phyloP scores from a whole-genome alignment of 306 rosid genomes.

The Dryas drummondii region DNA sequence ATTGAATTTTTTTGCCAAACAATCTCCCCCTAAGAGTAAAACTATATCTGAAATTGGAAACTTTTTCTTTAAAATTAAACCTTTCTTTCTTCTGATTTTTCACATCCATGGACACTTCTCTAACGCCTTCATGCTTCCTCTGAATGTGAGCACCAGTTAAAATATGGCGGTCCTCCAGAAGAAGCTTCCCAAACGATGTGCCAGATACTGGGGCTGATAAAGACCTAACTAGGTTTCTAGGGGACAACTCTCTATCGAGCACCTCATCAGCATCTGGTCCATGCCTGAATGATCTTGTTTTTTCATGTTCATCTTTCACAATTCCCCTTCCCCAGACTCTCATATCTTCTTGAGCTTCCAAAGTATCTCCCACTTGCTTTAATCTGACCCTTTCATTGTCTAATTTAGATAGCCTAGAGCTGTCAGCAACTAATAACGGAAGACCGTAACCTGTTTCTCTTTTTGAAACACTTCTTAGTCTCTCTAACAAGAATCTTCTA shows the following conservation, averaged over 20 bases:
- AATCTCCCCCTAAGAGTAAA: conserved; percentile 68
- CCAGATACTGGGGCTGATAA: conserved; percentile 96
- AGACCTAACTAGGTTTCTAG: conserved; percentile 84
- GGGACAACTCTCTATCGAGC: conserved; percentile 64
- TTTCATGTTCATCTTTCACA: conserved; percentile 46
- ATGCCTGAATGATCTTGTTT: conserved; percentile 81
- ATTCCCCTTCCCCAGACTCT: conserved; percentile 52
- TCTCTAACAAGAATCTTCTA: conserved; percentile 62
- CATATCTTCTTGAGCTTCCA: conserved; percentile 30
- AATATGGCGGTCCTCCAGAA: conserved; percentile 88
- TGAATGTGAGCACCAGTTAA: conserved; percentile 85
- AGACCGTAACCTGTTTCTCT: conserved; percentile 44
- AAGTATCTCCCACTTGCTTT: conserved; percentile 35
- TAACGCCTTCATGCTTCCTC: conserved; percentile 87
- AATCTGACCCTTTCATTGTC: conserved; percentile 41
- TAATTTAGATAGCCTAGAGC: conserved; percentile 44
- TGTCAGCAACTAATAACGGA: conserved; percentile 34
- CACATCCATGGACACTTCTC: conserved; percentile 40
- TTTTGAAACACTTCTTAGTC: conserved; percentile 55
- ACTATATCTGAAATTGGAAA: conserved; percentile 72
- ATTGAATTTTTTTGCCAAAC: conserved; percentile 70
- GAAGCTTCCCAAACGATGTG: conserved; percentile 97
- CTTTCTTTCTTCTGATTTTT: conserved; percentile 69
- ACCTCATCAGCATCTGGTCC: conserved; percentile 48
- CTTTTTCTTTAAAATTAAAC: conserved; percentile 79